Percentiles rank a stretch among this genome's conserved stretches.
Evolutionary conservation across 169 alveolate species (phyloP).

Genomic region (Plasmodium inui): DNA sequence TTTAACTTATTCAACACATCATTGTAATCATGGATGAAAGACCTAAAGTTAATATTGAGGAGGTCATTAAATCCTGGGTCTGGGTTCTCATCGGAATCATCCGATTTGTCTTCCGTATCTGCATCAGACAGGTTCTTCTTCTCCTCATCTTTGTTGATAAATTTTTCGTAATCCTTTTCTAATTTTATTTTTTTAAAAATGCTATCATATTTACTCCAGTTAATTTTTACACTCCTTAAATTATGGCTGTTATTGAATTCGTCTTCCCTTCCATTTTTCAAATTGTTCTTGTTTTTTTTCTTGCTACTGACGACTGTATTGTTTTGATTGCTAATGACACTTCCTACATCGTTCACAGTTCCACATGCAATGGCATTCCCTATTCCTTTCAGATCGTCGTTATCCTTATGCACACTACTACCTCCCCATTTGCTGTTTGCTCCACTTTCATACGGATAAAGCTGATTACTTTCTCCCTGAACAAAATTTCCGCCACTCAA

Average conservation of each 20-base stretch:
- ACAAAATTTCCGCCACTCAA: not conserved
- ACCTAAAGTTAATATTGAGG: conserved; percentile 32
- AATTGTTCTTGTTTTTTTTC: conserved; percentile 22
- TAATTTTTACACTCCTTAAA: conserved; percentile 66
- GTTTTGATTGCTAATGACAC: not conserved
- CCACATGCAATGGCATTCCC: not conserved
- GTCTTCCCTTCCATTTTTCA: conserved; percentile 41
- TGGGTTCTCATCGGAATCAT: not conserved
- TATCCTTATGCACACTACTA: not conserved
- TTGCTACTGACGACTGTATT: not conserved
- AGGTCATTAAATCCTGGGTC: conserved; percentile 4
- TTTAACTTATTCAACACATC: conserved; percentile 33
- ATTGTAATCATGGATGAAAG: conserved; percentile 32
- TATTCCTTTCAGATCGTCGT: not conserved
- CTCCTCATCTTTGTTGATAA: conserved; percentile 6
- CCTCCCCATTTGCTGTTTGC: not conserved
- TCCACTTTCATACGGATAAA: not conserved
- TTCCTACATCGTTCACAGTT: not conserved
- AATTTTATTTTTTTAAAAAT: conserved; percentile 48
- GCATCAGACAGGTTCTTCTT: conserved; percentile 10
- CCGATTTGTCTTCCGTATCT: conserved; percentile 21
- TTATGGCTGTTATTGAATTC: conserved; percentile 50
- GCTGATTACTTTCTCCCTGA: not conserved
- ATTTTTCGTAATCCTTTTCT: conserved; percentile 50
- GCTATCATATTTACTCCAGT: conserved; percentile 69